Percentiles rank a stretch among this genome's conserved stretches.
phyloP scores from a whole-genome alignment of 2,329 filamentous ascomycete species.

The Lecanicillium sp. region DNA sequence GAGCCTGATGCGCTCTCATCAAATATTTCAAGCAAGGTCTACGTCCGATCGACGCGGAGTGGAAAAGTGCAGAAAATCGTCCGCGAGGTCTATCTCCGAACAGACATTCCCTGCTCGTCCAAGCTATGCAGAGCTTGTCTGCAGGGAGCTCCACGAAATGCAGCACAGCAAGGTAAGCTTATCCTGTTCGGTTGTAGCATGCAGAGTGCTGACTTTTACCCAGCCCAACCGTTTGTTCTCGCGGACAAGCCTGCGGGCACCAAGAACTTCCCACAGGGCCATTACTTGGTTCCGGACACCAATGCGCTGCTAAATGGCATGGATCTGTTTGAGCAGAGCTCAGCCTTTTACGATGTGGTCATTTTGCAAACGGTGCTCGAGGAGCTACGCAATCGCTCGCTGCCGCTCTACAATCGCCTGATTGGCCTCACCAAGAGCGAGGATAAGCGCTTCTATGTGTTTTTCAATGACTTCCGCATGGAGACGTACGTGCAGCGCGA shows the following conservation, averaged over 20 bases:
- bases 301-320: slow-evolving; percentile 93
- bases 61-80: slow-evolving; percentile 99
- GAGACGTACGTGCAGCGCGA: slow-evolving; percentile 80
- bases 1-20: slow-evolving; percentile 48
- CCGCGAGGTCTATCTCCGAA: slow-evolving; percentile 87
- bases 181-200: too few species aligned
- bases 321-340: slow-evolving; percentile 91
- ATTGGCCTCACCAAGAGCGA: slow-evolving; percentile 88
- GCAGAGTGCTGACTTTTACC: slow-evolving; percentile 6
- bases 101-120: slow-evolving; percentile 96
- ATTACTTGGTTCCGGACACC: slow-evolving; percentile 93
- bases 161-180: slow-evolving; percentile 62
- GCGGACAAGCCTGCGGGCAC: slow-evolving; percentile 84
- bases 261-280: slow-evolving; percentile 72
- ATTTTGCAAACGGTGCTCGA: slow-evolving; percentile 94
- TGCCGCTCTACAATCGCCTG: slow-evolving; percentile 91
- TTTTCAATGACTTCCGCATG: slow-evolving; percentile 95
- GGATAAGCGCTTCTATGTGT: slow-evolving; percentile 95
- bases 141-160: slow-evolving; percentile 67
- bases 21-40: slow-evolving; percentile 91
- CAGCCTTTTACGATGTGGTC: slow-evolving; percentile 92
- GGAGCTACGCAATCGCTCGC: slow-evolving; percentile 85
- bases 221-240: slow-evolving; percentile 76
- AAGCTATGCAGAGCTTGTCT: slow-evolving; percentile 75
- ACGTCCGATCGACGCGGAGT: slow-evolving; percentile 86